Conservation (phyloP, 805 yeast genomes). For the Hyphopichia homilentoma region DNA sequence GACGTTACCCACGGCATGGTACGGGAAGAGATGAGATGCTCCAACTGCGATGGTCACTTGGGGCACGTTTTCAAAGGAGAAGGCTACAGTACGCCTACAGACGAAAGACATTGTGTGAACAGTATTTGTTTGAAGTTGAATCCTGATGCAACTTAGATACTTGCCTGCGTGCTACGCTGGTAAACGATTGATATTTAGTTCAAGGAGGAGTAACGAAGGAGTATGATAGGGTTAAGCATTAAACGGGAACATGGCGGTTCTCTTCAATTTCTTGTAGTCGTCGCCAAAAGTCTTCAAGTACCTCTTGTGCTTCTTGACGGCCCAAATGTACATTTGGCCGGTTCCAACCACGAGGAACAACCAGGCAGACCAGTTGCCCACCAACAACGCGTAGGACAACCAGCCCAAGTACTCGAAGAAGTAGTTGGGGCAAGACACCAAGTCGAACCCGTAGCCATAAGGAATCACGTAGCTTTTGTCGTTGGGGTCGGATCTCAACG, state of each 20-base stretch:
- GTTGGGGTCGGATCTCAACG: slow-evolving; percentile 51
- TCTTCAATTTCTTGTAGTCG: slow-evolving; percentile 74
- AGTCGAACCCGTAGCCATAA: slow-evolving; percentile 76
- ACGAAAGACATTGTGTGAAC: slow-evolving; percentile 93
- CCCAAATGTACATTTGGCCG: slow-evolving; percentile 89
- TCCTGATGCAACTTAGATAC: slow-evolving; percentile 1
- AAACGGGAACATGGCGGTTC: slow-evolving; percentile 71
- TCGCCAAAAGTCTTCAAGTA: slow-evolving; percentile 68
- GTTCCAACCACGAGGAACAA: slow-evolving; percentile 69
- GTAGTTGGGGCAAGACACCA: slow-evolving; percentile 91
- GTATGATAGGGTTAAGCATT: too few relatives aligned
- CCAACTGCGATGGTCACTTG: slow-evolving; percentile 86
- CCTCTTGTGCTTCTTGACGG: slow-evolving; percentile 74
- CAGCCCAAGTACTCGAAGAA: slow-evolving; percentile 81
- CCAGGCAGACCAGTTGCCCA: slow-evolving; percentile 73
- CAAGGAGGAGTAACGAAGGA: too few relatives aligned
- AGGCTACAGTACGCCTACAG: slow-evolving; percentile 84
- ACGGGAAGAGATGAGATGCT: slow-evolving; percentile 86
- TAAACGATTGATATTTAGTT: background rate
- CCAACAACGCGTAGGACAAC: slow-evolving; percentile 65
- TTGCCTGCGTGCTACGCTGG: background rate
- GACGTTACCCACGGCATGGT: slow-evolving; percentile 74
- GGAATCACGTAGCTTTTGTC: slow-evolving; percentile 63
- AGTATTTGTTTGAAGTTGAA: slow-evolving; percentile 72
- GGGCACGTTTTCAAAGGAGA: slow-evolving; percentile 96